Base-by-base conservation (phyloP, 768 basidiomycete species). In the Tricholoma matsutake region DNA sequence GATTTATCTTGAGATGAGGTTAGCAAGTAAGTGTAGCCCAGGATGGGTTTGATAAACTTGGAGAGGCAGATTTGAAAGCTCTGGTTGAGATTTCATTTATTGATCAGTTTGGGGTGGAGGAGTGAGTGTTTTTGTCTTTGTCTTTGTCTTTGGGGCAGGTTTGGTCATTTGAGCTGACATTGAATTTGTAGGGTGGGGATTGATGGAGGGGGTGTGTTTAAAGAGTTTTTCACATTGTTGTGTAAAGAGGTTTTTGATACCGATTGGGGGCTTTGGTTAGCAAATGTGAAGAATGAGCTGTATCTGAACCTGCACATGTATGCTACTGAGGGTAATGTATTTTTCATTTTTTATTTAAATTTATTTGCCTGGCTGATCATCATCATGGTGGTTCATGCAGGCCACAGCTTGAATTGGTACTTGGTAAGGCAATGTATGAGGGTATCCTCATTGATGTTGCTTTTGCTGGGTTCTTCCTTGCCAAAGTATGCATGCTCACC, bases 181-280 rank as follows among this genome's bases (percentile, higher is more conserved):
- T 58, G 49, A 20, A 6, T 45, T 22, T 61, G 4, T 61, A 92
- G 91, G 72, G 87, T 88, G 16, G 96, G 96, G 0, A 96, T 98
- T 32, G 96, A 98, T 64, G 96, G 96, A 1, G 96, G 97, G 2
- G 97, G 97, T 0, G 88, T 98, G 4, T 98, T 97, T 80, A 99
- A 98, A 72, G 97, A 98, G 72, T 97, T 98, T 66, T 84, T 98
- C 68, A 99, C 95, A 1, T 92, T 90, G 13, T 73, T 99, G 16
- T 89, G 88, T 60, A 94, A 91, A 68, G 96, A 98, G 71, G 96
- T 92, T 0, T 98, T 99, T 63, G 94, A 99, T 68, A 89, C 91
- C 1, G 87, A 98, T 68, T 86, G 94, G 4, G 97, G 97, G 9
- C 77, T 99, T 4, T 99, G 97, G 97, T 79, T 96, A 28, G 86